A percentile compares a stretch with the other conserved stretches of the same genome.
Evolutionary conservation across 192 early-diverging fungal genomes (phyloP).

Genomic region (Backusella morwellensis): DNA sequence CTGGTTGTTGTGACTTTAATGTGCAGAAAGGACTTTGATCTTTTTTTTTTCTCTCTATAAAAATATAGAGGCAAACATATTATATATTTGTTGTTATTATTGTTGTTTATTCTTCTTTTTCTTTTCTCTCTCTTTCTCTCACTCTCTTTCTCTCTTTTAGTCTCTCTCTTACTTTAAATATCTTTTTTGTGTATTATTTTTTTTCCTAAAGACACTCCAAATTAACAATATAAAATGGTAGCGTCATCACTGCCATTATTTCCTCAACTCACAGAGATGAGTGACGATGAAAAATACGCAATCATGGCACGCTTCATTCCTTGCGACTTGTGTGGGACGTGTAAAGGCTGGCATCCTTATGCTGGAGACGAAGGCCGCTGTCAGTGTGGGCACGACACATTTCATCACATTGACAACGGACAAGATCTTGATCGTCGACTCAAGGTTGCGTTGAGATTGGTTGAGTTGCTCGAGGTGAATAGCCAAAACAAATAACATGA

Average conservation of each 20-base stretch:
- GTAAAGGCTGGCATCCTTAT: conserved; percentile 46
- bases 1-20: no score
- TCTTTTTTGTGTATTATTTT: no score
- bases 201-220: no score
- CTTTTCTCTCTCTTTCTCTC: no score
- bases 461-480: conserved; percentile 43
- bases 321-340: conserved; percentile 40
- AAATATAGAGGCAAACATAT: no score
- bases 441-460: conserved; percentile 43
- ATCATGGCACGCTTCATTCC: conserved; percentile 49
- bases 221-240: neutral
- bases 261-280: conserved; percentile 15
- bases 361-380: conserved; percentile 34
- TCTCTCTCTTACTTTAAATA: no score
- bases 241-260: conserved; percentile 14
- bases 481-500: neutral
- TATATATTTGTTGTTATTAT: no score
- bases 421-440: conserved; percentile 46
- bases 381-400: conserved; percentile 45
- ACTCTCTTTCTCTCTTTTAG: no score
- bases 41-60: no score
- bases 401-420: conserved; percentile 42
- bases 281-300: conserved; percentile 35
- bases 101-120: no score
- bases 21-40: no score